phyloP scores from a whole-genome alignment of 495 filamentous ascomycete species.

The Daldinia caldariorum region DNA sequence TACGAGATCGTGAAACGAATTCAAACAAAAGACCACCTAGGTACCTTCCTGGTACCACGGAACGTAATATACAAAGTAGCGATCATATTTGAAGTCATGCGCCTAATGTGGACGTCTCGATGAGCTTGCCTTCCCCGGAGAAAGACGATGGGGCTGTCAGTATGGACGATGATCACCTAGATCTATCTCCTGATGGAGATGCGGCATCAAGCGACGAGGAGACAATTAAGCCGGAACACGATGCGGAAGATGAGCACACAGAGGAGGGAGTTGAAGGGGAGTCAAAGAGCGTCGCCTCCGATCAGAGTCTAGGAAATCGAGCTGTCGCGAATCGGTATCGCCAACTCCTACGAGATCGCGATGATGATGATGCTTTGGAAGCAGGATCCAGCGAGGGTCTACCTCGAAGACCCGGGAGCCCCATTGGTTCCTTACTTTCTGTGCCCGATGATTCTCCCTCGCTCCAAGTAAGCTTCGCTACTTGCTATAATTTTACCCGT shows the following conservation, averaged over 20 bases:
- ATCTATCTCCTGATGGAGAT: constrained; percentile 49
- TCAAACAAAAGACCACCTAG: background rate
- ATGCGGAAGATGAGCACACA: constrained; percentile 45
- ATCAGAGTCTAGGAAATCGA: constrained; percentile 43
- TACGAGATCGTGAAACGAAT: background rate
- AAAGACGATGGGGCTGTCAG: constrained; percentile 57
- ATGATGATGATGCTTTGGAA: constrained; percentile 60
- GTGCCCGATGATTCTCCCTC: constrained; percentile 92
- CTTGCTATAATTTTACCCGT: background rate
- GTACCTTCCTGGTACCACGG: constrained; percentile 6
- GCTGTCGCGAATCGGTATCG: constrained; percentile 59
- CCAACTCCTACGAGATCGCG: constrained; percentile 53
- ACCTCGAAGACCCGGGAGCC: constrained; percentile 55
- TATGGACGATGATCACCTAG: constrained; percentile 55
- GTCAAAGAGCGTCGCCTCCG: constrained; percentile 30
- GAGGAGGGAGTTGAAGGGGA: constrained; percentile 56
- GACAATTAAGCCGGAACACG: constrained; percentile 55
- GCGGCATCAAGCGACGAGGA: constrained; percentile 57
- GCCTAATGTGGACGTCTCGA: constrained; percentile 49
- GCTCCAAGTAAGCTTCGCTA: constrained; percentile 70
- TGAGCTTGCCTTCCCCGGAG: constrained; percentile 61
- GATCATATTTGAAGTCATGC: constrained; percentile 50
- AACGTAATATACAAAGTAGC: constrained; percentile 2
- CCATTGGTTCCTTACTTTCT: constrained; percentile 65
- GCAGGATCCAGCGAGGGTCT: constrained; percentile 57